A percentile compares a stretch with the other conserved stretches of the same genome.
Conservation (phyloP, 345 rosid genomes). For the Excoecaria cochinchinensis region DNA sequence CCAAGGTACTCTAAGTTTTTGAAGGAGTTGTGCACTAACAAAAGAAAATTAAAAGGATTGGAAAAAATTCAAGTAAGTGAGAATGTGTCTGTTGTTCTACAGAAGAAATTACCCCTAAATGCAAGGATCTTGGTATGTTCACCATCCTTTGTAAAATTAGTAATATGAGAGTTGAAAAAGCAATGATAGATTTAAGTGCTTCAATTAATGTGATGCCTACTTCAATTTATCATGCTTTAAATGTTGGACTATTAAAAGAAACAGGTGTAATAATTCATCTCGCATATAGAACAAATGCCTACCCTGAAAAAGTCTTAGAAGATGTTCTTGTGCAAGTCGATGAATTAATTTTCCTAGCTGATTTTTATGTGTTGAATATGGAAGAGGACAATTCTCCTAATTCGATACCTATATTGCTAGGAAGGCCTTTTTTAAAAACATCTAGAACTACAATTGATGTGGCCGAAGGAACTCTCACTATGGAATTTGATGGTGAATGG, state of each 20-base stretch:
- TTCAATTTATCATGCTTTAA: not conserved
- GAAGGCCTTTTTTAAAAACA: not conserved
- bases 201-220: not conserved
- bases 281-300: not conserved
- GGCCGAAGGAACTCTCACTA: not conserved
- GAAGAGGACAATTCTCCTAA: not conserved
- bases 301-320: not conserved
- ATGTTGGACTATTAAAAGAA: not conserved
- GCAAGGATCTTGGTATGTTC: not conserved
- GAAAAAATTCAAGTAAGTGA: not conserved
- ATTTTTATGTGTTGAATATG: not conserved
- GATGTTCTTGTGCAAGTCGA: not conserved
- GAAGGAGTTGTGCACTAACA: not conserved
- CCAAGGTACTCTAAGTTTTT: not conserved
- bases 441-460: not conserved
- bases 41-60: not conserved
- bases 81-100: not conserved
- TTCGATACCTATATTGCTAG: not conserved
- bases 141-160: not conserved
- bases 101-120: not conserved
- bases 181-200: not conserved
- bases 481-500: not conserved
- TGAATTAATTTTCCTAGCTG: not conserved
- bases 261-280: not conserved
- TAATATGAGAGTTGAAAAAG: not conserved